Evolutionary conservation across 192 early-diverging fungal species (phyloP).

Genomic region (Phycomyces nitens): DNA sequence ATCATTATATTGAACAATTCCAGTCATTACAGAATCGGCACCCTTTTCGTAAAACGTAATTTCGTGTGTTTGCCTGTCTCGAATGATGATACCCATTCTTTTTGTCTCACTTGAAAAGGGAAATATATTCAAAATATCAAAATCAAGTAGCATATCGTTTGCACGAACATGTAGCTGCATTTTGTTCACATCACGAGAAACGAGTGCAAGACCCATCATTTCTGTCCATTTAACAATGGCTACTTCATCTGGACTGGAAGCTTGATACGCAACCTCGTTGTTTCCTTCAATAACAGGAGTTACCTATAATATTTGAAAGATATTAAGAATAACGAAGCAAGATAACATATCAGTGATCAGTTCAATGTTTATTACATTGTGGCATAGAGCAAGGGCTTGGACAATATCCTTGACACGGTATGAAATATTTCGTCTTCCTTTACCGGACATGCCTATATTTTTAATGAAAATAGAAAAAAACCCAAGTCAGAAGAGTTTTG

Average conservation of each 20-base stretch:
- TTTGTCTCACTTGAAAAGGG: constrained; percentile 97
- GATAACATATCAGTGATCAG: too few species aligned
- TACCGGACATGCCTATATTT: constrained; percentile 40
- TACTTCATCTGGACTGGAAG: constrained; percentile 95
- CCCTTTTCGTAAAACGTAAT: constrained; percentile 93
- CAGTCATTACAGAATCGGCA: constrained; percentile 86
- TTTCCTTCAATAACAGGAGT: constrained; percentile 65
- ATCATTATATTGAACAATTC: constrained; percentile 88
- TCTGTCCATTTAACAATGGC: constrained; percentile 94
- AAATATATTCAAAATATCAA: constrained; percentile 84
- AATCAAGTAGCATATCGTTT: constrained; percentile 56
- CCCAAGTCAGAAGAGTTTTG: not conserved
- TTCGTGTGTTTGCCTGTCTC: constrained; percentile 65
- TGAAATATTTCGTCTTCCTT: constrained; percentile 77
- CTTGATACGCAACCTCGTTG: constrained; percentile 79
- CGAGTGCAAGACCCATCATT: constrained; percentile 75
- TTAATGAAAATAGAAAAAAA: not conserved
- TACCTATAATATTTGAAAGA: constrained; percentile 36
- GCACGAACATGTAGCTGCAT: constrained; percentile 63
- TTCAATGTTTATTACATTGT: constrained; percentile 60
- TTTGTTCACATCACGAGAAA: constrained; percentile 68
- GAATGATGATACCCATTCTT: constrained; percentile 93
- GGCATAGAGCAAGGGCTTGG: constrained; percentile 83
- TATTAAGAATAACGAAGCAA: too few species aligned
- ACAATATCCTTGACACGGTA: constrained; percentile 85